Conservation (phyloP, 2,329 filamentous ascomycete species). For the Talaromyces sp. region DNA sequence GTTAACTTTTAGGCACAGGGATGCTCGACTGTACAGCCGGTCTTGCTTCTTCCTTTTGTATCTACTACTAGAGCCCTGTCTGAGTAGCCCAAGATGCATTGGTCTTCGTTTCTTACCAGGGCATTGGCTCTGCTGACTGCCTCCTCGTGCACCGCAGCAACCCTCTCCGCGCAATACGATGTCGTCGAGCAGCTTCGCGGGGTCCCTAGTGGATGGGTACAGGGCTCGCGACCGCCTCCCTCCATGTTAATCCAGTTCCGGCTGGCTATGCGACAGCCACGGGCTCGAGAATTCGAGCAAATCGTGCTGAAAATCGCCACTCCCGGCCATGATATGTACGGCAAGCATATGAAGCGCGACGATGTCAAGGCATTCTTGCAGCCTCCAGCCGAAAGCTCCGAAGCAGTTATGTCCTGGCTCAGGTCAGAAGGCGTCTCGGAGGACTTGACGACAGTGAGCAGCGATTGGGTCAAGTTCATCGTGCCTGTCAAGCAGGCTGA, state of each 20-base stretch:
- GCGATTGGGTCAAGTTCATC: slow-evolving; percentile 58
- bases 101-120: slow-evolving; percentile 1
- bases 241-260: slow-evolving; percentile 43
- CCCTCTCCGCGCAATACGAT: slow-evolving; percentile 5
- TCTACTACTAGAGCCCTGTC: not conserved
- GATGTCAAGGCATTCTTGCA: slow-evolving; percentile 52
- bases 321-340: slow-evolving; percentile 55
- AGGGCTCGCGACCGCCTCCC: slow-evolving; percentile 20
- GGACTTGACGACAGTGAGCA: slow-evolving; percentile 44
- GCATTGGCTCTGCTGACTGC: slow-evolving; percentile 5
- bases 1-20: not conserved
- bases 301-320: slow-evolving; percentile 57
- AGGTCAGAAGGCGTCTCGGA: slow-evolving; percentile 43
- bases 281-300: slow-evolving; percentile 50
- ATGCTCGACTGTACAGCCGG: not conserved
- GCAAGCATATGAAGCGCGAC: slow-evolving; percentile 57
- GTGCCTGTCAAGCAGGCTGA: slow-evolving; percentile 42
- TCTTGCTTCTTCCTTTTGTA: not conserved
- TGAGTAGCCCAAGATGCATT: slow-evolving; percentile 1
- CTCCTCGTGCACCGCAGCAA: not conserved
- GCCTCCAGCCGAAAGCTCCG: slow-evolving; percentile 44
- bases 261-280: slow-evolving; percentile 47
- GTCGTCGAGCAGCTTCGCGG: slow-evolving; percentile 24
- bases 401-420: slow-evolving; percentile 54
- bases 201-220: slow-evolving; percentile 30